Evolutionary conservation across 73 alveolate genomes (phyloP).

Genomic region (Effrenium voratum): DNA sequence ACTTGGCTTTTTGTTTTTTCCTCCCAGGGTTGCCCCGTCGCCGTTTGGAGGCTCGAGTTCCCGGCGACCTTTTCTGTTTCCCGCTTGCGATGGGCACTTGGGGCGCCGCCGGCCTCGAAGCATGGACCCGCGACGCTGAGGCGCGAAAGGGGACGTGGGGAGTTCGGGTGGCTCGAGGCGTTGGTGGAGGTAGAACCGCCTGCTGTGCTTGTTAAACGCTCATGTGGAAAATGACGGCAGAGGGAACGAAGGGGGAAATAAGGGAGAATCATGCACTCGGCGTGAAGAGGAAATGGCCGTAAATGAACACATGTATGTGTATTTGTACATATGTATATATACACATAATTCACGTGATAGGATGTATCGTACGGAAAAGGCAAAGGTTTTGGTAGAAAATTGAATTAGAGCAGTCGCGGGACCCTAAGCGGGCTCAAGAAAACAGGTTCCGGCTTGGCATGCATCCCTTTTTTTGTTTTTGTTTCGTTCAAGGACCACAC

Average conservation of each 20-base stretch:
- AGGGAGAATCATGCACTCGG: not conserved
- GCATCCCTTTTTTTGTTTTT: too few relatives aligned
- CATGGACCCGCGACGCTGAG: constrained; percentile 93
- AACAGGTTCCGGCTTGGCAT: too few relatives aligned
- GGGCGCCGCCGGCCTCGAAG: constrained; percentile 93
- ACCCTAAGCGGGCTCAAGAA: too few relatives aligned
- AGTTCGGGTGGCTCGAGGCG: not conserved
- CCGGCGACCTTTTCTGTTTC: constrained; percentile 27
- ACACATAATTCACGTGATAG: too few relatives aligned
- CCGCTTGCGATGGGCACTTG: constrained; percentile 69
- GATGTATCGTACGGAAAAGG: too few relatives aligned
- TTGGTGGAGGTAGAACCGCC: not conserved
- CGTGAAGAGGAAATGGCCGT: not conserved
- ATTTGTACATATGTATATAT: not conserved
- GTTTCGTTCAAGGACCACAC: too few relatives aligned
- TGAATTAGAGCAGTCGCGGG: too few relatives aligned
- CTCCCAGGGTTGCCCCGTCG: too few relatives aligned
- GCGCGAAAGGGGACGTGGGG: not conserved
- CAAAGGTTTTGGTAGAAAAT: too few relatives aligned
- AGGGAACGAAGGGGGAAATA: not conserved
- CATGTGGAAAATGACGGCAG: not conserved
- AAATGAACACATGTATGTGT: not conserved
- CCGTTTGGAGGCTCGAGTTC: too few relatives aligned
- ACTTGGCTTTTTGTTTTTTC: too few relatives aligned
- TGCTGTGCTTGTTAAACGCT: not conserved